Conservation (phyloP, 2,329 filamentous ascomycete species). For the Alternaria brassicicola region DNA sequence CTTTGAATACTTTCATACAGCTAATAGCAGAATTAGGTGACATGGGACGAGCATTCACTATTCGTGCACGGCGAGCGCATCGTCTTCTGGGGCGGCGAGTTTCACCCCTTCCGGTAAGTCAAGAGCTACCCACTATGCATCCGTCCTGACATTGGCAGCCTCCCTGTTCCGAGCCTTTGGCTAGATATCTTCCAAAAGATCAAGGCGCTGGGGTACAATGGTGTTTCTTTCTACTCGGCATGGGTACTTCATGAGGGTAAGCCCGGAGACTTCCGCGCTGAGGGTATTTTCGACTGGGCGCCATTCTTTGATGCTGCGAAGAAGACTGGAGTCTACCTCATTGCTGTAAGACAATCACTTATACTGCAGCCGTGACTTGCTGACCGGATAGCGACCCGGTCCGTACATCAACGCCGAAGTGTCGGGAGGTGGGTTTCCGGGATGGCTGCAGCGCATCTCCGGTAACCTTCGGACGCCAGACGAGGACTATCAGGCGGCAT, state of each 20-base stretch:
- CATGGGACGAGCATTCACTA: constrained; percentile 73
- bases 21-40: constrained; percentile 51
- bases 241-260: constrained; percentile 79
- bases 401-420: constrained; percentile 80
- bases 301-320: constrained; percentile 77
- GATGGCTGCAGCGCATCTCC: constrained; percentile 72
- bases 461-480: constrained; percentile 67
- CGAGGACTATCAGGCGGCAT: constrained; percentile 66
- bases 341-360: constrained; percentile 57
- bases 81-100: constrained; percentile 72
- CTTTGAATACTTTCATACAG: too few species aligned
- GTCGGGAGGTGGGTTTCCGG: constrained; percentile 76
- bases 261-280: constrained; percentile 68
- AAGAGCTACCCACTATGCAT: too few species aligned
- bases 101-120: constrained; percentile 67
- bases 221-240: constrained; percentile 75
- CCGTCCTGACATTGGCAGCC: constrained; percentile 36
- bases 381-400: constrained; percentile 54
- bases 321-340: constrained; percentile 73
- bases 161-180: constrained; percentile 66
- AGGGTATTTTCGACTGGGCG: constrained; percentile 73
- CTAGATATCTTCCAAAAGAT: constrained; percentile 80
- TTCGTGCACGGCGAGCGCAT: constrained; percentile 71
- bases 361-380: neutral
- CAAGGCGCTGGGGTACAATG: constrained; percentile 77